Base-by-base conservation (phyloP, 306 rosid genomes). In the Delonix regia region DNA sequence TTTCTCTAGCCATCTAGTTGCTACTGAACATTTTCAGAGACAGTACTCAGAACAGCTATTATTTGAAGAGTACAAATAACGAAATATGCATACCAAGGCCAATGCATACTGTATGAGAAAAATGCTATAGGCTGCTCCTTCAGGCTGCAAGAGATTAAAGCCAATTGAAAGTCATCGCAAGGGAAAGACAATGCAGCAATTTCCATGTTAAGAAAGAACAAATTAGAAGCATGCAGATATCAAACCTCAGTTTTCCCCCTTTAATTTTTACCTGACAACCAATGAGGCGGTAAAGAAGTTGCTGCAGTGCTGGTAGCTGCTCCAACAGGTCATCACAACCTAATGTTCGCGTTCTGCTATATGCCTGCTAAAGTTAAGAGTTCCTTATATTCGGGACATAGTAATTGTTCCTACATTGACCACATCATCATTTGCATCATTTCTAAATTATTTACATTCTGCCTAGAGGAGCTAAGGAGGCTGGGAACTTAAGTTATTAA, bases 21-120 rank as follows among this genome's bases (percentile, higher is more conserved):
- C 65, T 61, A 66, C 30, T 18, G 27, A 73, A 62, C 21, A 64
- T 69, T 69, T 30, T 36, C 12, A 57, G 18, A 33, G 72, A 42
- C 14, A 60, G 56, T 39, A 73, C 41, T 22, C 55, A 60, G 67
- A 45, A 79, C 38, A 62, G 53, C 60, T 55, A 22, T 28, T 59
- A 34, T 52, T 42, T 44, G 81, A 75, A 80, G 71, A 65, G 24
- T 24, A 67, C 28, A 77, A 19, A 73, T 9, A 24, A 9, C 59
- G 62, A 62, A 47, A 70, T 51, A 62, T 74, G 77, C 88, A 77
- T 87, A 95, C 99, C 98, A 96, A 84, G 78, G 96, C 98, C 85
- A 91, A 73, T 71, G 97, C 97, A 86, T 96, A 96, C 73, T 96
- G 99, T 79, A 96, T 56, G 49, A 96, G 99, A 83, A 91, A 86